phyloP scores from a whole-genome alignment of 129 eudicot species.

The Flaveria brownii region DNA sequence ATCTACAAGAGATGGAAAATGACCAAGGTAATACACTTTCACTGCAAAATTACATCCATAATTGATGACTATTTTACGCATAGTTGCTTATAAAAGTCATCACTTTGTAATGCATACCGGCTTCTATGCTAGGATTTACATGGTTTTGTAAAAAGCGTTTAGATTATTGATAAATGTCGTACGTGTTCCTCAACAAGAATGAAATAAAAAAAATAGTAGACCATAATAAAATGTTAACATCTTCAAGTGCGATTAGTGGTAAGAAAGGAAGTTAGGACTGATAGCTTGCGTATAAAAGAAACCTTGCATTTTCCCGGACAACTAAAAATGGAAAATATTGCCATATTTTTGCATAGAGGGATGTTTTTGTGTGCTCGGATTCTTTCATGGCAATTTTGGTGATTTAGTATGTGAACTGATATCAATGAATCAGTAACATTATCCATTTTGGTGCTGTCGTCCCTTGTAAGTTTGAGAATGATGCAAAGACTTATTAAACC shows the following conservation, averaged over 20 bases:
- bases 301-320: neutral
- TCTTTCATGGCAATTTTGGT: no score
- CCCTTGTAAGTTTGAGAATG: no score
- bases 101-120: neutral
- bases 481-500: no score
- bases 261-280: neutral
- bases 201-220: neutral
- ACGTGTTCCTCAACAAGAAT: neutral
- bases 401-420: no score
- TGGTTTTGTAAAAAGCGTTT: neutral
- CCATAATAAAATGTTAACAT: neutral
- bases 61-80: constrained; percentile 6
- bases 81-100: constrained; percentile 2
- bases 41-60: neutral
- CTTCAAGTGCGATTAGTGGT: neutral
- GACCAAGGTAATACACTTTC: constrained; percentile 34
- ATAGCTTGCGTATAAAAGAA: neutral
- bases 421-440: no score
- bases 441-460: no score
- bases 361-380: no score
- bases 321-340: neutral
- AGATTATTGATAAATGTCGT: neutral
- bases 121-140: constrained; percentile 10
- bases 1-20: constrained; percentile 32
- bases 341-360: neutral